Evolutionary conservation across 805 yeast genomes (phyloP).

Genomic region (Kregervanrija delftensis): DNA sequence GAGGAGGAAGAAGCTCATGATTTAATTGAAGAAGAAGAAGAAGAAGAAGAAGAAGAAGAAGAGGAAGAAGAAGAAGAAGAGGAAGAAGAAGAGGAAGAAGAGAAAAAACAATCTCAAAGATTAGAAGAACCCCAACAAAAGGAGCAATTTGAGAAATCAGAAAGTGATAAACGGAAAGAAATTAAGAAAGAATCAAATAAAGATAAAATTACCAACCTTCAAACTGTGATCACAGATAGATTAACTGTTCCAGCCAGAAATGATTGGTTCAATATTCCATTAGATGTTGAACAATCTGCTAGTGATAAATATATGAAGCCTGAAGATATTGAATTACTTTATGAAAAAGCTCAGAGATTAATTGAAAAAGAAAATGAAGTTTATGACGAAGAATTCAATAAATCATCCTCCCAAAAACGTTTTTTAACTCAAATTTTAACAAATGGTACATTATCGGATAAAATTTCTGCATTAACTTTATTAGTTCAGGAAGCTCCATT

Average conservation of each 20-base stretch:
- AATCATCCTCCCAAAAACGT: conserved; percentile 73
- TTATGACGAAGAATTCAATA: conserved; percentile 68
- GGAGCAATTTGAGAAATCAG: conserved; percentile 21
- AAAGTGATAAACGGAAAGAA: conserved; percentile 20
- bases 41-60: conserved; percentile 30
- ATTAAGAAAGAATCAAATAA: conserved; percentile 24
- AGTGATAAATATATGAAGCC: conserved; percentile 34
- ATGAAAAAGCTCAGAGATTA: conserved; percentile 57
- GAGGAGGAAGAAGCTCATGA: conserved; percentile 30
- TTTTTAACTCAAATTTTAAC: conserved; percentile 83
- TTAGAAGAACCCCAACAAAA: conserved; percentile 18
- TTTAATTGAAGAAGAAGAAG: conserved; percentile 28
- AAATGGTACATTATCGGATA: conserved; percentile 92
- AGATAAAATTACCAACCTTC: conserved; percentile 27
- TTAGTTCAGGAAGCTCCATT: conserved; percentile 92
- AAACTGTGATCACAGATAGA: conserved; percentile 50
- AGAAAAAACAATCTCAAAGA: conserved; percentile 25
- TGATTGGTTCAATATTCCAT: conserved; percentile 71
- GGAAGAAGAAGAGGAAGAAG: conserved; percentile 30
- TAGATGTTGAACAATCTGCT: conserved; percentile 24
- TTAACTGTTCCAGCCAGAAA: conserved; percentile 53
- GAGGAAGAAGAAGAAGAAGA: conserved; percentile 33
- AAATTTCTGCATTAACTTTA: conserved; percentile 88
- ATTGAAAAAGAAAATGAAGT: conserved; percentile 64
- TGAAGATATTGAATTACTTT: conserved; percentile 53